These are phyloP conservation scores for Hypoxylon sp. DNA, from an alignment of 2,329 filamentous ascomycete genomes.

Conservation along the genomic window DNA sequence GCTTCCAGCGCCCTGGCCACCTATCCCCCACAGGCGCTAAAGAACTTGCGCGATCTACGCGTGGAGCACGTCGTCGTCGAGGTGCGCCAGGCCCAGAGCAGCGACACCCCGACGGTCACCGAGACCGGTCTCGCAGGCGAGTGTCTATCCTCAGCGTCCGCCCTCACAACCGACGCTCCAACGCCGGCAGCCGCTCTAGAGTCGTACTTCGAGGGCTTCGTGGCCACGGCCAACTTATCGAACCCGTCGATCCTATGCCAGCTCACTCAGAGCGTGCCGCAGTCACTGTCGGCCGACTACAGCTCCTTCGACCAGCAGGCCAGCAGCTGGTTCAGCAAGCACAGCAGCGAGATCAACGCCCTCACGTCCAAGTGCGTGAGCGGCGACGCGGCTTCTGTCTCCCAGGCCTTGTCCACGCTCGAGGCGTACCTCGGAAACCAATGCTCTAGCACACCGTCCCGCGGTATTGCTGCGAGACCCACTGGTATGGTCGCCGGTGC, in stretches of 20 bases:
- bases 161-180: slow-evolving; percentile 33
- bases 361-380: slow-evolving; percentile 35
- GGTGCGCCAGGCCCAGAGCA: slow-evolving; percentile 26
- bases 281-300: slow-evolving; percentile 36
- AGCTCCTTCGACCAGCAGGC: slow-evolving; percentile 39
- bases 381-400: slow-evolving; percentile 13
- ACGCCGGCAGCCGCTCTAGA: slow-evolving; percentile 11
- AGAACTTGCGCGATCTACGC: slow-evolving; percentile 29
- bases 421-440: slow-evolving; percentile 7
- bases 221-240: slow-evolving; percentile 22
- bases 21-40: slow-evolving; percentile 37
- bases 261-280: slow-evolving; percentile 31
- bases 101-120: background rate
- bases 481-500: slow-evolving; percentile 46
- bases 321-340: slow-evolving; percentile 40
- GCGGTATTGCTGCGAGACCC: slow-evolving; percentile 40
- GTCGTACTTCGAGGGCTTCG: slow-evolving; percentile 27
- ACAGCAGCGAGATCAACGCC: slow-evolving; percentile 31
- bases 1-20: slow-evolving; percentile 40
- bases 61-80: slow-evolving; percentile 28
- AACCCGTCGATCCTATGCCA: slow-evolving; percentile 34
- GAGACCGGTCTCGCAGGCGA: background rate
- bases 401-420: slow-evolving; percentile 17
- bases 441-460: slow-evolving; percentile 8
- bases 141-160: slow-evolving; percentile 18